Conservation (phyloP, 306 rosid species). For the Citrullus colocynthis region DNA sequence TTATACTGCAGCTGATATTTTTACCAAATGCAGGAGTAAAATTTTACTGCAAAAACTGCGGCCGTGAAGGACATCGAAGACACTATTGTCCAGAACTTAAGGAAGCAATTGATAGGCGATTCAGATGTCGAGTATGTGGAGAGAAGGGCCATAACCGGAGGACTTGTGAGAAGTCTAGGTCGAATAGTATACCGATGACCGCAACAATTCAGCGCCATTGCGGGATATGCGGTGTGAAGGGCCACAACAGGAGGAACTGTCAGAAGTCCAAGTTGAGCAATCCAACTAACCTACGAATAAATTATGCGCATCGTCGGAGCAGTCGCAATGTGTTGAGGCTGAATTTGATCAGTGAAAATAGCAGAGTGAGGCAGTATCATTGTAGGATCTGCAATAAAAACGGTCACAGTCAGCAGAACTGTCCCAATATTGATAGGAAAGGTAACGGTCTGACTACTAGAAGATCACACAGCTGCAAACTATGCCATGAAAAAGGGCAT, state of each 20-base stretch:
- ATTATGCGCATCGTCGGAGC: constrained; percentile 32
- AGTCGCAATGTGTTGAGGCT: constrained; percentile 22
- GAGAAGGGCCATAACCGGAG: constrained; percentile 77
- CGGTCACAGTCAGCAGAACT: constrained; percentile 63
- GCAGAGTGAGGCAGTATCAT: constrained; percentile 19
- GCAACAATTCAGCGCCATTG: constrained; percentile 31
- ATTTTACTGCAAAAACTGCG: constrained; percentile 74
- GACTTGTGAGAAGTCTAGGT: constrained; percentile 44
- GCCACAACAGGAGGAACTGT: constrained; percentile 79
- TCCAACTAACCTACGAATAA: no score
- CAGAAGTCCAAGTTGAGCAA: constrained; percentile 12
- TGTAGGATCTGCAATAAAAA: constrained; percentile 45
- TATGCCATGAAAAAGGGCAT: constrained; percentile 57
- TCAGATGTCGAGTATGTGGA: constrained; percentile 51
- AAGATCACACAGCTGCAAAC: constrained; percentile 35
- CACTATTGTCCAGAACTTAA: constrained; percentile 79
- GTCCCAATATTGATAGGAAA: constrained; percentile 18
- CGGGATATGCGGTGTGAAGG: constrained; percentile 39
- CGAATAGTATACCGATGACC: constrained; percentile 12
- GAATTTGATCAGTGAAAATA: constrained; percentile 5
- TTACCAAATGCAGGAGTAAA: constrained; percentile 46
- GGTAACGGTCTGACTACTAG: not conserved
- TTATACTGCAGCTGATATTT: not conserved
- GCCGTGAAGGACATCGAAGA: constrained; percentile 84
- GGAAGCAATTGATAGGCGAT: constrained; percentile 26